Evolutionary conservation across 2,329 filamentous ascomycete genomes (phyloP).

Genomic region (Cordyceps javanica): DNA sequence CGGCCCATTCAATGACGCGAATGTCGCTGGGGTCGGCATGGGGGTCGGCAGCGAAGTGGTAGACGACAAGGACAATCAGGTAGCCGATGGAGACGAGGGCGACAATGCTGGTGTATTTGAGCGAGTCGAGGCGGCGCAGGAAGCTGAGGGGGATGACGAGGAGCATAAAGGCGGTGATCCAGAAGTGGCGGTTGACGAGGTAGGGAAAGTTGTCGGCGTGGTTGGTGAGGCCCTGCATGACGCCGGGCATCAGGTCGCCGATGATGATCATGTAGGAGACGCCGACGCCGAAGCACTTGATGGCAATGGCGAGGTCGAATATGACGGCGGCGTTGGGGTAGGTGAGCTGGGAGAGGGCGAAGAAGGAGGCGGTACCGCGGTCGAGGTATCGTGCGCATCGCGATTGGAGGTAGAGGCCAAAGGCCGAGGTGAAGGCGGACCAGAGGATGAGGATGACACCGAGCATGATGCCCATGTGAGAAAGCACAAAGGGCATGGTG

Average conservation of each 20-base stretch:
- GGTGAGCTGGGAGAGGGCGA: constrained; percentile 92
- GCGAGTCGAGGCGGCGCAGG: constrained; percentile 80
- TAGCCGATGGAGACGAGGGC: constrained; percentile 92
- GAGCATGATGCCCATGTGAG: constrained; percentile 87
- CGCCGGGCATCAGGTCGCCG: constrained; percentile 94
- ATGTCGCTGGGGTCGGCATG: constrained; percentile 68
- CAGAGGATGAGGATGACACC: constrained; percentile 82
- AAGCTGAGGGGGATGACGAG: constrained; percentile 94
- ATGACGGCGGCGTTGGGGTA: constrained; percentile 94
- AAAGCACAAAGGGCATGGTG: constrained; percentile 91
- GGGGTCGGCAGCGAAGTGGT: constrained; percentile 81
- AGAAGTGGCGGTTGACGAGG: constrained; percentile 85
- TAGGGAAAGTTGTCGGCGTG: constrained; percentile 59
- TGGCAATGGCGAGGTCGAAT: constrained; percentile 91
- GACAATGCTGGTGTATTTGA: constrained; percentile 94
- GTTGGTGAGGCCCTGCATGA: constrained; percentile 72
- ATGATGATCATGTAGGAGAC: constrained; percentile 99
- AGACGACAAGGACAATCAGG: constrained; percentile 85
- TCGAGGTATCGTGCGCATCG: constrained; percentile 91
- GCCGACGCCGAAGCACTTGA: constrained; percentile 97
- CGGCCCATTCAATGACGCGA: constrained; percentile 70
- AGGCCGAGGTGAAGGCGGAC: constrained; percentile 82
- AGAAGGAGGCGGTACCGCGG: constrained; percentile 82
- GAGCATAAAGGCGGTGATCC: constrained; percentile 97
- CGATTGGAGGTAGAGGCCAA: constrained; percentile 91